Evolutionary conservation across 2,329 filamentous ascomycete genomes (phyloP).

Genomic region (Chaetomium strumarium): DNA sequence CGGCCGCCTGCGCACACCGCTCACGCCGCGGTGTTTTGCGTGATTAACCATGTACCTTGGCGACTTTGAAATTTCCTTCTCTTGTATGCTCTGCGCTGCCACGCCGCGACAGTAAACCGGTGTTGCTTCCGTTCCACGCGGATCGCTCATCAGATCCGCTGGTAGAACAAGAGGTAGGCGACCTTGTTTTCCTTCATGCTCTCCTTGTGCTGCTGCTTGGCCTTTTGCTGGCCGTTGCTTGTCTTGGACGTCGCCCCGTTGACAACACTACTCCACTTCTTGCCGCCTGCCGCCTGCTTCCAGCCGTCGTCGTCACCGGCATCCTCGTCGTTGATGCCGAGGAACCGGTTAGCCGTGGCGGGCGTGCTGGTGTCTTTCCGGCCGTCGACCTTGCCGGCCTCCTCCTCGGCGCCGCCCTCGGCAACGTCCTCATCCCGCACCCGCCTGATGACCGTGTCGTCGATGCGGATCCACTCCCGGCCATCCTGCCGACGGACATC

Average conservation of each 20-base stretch:
- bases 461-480: slow-evolving; percentile 91
- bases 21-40: not conserved
- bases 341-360: slow-evolving; percentile 64
- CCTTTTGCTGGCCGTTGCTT: slow-evolving; percentile 48
- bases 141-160: slow-evolving; percentile 51
- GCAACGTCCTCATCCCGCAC: slow-evolving; percentile 85
- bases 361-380: slow-evolving; percentile 50
- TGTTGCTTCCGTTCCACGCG: not conserved
- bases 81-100: not conserved
- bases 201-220: slow-evolving; percentile 51
- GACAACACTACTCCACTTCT: slow-evolving; percentile 66
- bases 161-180: slow-evolving; percentile 93
- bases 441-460: slow-evolving; percentile 84
- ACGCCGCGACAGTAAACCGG: not conserved
- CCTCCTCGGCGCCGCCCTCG: slow-evolving; percentile 76
- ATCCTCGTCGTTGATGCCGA: slow-evolving; percentile 61
- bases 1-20: no score
- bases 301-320: slow-evolving; percentile 65
- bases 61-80: not conserved
- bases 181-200: slow-evolving; percentile 89
- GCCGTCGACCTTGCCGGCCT: slow-evolving; percentile 56
- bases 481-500: slow-evolving; percentile 91
- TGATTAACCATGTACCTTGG: not conserved
- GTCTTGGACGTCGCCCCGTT: slow-evolving; percentile 55
- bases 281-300: slow-evolving; percentile 73